phyloP scores from a whole-genome alignment of 2,329 filamentous ascomycete species.

The Purpureocillium lavendulum region DNA sequence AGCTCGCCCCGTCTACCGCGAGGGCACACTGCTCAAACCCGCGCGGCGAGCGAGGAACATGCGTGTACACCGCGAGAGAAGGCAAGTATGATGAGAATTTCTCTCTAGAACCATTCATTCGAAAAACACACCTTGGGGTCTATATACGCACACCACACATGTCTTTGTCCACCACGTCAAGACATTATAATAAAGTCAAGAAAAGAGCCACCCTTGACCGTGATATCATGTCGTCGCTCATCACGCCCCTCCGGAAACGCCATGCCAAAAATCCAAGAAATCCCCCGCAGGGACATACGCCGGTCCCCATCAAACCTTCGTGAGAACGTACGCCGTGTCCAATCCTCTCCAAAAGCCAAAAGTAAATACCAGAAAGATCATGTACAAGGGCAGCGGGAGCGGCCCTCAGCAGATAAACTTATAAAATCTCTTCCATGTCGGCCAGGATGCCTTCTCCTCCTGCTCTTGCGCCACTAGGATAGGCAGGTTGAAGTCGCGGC shows the following conservation, averaged over 20 bases:
- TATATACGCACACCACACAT: too few relatives aligned
- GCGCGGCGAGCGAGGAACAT: too few relatives aligned
- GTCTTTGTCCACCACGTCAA: too few relatives aligned
- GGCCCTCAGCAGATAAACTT: slow-evolving; percentile 56
- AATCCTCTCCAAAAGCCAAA: slow-evolving; percentile 1
- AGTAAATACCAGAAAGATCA: background rate
- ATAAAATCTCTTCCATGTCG: slow-evolving; percentile 67
- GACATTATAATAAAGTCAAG: too few relatives aligned
- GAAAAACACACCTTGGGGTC: too few relatives aligned
- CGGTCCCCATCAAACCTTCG: background rate
- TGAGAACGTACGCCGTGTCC: background rate
- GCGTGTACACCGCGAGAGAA: too few relatives aligned
- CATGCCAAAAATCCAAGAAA: background rate
- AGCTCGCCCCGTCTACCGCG: too few relatives aligned
- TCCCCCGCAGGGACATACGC: background rate
- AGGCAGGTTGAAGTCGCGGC: slow-evolving; percentile 74
- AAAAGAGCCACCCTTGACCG: too few relatives aligned
- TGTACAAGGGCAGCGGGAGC: background rate
- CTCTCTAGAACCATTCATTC: too few relatives aligned
- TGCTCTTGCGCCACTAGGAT: slow-evolving; percentile 72
- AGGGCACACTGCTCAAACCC: too few relatives aligned
- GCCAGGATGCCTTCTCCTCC: slow-evolving; percentile 65
- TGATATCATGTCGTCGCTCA: too few relatives aligned
- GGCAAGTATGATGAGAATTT: too few relatives aligned
- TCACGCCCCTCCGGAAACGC: background rate